A percentile compares a stretch with the other conserved stretches of the same genome.
These are phyloP conservation scores for Dalbergia cochinchinensis DNA, from an alignment of 306 rosid species.

Conservation along the genomic window DNA sequence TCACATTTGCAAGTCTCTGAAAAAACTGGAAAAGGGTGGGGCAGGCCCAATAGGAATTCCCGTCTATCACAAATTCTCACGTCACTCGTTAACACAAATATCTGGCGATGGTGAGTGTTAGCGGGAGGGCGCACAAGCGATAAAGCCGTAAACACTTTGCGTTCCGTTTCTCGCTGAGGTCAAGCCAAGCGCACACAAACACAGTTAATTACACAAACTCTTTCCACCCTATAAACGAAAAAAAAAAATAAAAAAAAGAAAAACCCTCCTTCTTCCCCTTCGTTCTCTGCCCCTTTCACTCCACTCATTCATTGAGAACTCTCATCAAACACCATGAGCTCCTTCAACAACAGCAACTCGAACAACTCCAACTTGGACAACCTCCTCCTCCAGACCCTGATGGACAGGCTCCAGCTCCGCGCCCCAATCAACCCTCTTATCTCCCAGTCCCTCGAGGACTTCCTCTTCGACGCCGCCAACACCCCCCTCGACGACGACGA, in stretches of 20 bases:
- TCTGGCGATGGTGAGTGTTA: neutral
- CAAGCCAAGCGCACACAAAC: neutral
- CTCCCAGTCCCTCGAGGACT: conserved; percentile 82
- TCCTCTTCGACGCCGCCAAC: conserved; percentile 59
- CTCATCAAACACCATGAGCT: conserved; percentile 60
- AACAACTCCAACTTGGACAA: conserved; percentile 59
- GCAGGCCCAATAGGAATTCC: no score
- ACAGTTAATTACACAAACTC: no score
- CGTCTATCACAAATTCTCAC: neutral
- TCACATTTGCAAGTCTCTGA: no score
- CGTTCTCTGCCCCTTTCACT: no score
- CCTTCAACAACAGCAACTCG: conserved; percentile 52
- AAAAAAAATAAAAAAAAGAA: neutral
- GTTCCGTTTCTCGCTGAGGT: neutral
- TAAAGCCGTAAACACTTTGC: neutral
- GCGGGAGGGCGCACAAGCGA: neutral
- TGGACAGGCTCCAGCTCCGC: conserved; percentile 78
- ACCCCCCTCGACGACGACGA: conserved; percentile 48
- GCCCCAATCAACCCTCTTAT: conserved; percentile 56
- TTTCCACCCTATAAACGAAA: no score
- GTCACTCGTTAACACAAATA: neutral
- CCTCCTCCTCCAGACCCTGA: conserved; percentile 71
- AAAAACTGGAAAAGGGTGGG: no score
- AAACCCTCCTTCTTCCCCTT: neutral
- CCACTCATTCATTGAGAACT: neutral